Base-by-base conservation (phyloP, 2,329 filamentous ascomycete genomes). In the Fusarium veterinarium region DNA sequence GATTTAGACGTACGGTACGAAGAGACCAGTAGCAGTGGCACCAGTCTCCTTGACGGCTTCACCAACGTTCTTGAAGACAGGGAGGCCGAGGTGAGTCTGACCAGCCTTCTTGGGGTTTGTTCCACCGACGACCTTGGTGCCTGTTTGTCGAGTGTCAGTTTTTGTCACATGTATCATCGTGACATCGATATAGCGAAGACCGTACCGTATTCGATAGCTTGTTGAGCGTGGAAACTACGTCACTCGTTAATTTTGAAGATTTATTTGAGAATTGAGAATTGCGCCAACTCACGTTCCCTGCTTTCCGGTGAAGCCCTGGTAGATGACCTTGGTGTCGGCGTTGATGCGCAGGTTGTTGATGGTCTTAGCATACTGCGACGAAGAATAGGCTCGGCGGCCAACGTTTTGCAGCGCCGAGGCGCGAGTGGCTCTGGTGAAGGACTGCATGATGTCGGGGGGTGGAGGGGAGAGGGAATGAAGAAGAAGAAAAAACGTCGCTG, bases 91-190 rank as follows among this genome's bases (percentile, higher is more conserved):
- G 85, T 99, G 96, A 82, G 91, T 92, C 79, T 90, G 86, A 81
- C 96, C 96, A 76, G 96, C 96, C 89, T 99, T 99, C 90, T 97
- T 98, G 82, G 96, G 96, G 88, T 98, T 98, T 81, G 95, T 98
- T 82, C 96, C 96, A 84, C 96, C 96, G 76, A 99, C 95, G 76
- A 99, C 94, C 83, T 97, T 95, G 79, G 96, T 99, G 83, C 95
- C 94, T 97, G 52, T 75, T 66, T 60, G 25, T 33, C 55, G 38
- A 57, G 60, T 67, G 70, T 81, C 65, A 81, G 80, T 66, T 42
- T 73, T 60, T 75, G 70, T 75, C 72, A 75, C 63, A 76, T 75
- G 65, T 69, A 75, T 77, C 69, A 75, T 76, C 59, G 74, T 57
- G 62, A 71, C 62, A 73, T 73, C 55, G 64, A 60, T 68, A 64